Conservation (phyloP, 177 flowering plant genomes). For the Vitis hybrid region DNA sequence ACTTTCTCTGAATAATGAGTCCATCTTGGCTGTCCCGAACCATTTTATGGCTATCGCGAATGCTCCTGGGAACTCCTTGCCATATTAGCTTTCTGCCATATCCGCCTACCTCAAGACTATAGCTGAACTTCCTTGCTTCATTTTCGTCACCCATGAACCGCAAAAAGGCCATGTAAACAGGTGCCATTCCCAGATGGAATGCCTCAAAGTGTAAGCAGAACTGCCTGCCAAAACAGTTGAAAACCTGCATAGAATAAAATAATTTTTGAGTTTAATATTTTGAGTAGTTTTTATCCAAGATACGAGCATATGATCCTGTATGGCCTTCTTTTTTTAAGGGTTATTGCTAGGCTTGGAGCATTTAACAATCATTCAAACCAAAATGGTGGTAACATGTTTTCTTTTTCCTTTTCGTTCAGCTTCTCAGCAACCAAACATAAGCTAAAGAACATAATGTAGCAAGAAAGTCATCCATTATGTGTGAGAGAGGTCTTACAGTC, state of each 20-base stretch:
- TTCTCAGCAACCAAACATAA: too few species aligned
- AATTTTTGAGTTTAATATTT: too few species aligned
- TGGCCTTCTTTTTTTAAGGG: too few species aligned
- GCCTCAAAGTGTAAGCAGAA: constrained; percentile 78
- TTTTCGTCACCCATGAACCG: constrained; percentile 73
- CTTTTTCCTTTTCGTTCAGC: too few species aligned
- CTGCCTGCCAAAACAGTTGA: constrained; percentile 59
- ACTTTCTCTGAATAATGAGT: constrained; percentile 51
- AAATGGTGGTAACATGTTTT: too few species aligned
- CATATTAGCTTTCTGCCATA: constrained; percentile 57
- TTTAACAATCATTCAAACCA: too few species aligned
- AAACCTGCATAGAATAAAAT: constrained; percentile 40
- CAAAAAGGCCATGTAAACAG: constrained; percentile 61
- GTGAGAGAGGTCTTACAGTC: constrained; percentile 34
- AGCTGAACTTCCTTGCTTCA: constrained; percentile 57
- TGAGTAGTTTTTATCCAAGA: too few species aligned
- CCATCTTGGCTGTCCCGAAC: constrained; percentile 76
- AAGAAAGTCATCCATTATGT: background rate
- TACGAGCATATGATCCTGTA: too few species aligned
- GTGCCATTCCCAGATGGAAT: constrained; percentile 52
- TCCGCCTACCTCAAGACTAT: constrained; percentile 65
- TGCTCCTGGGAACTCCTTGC: constrained; percentile 77
- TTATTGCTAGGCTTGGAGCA: too few species aligned
- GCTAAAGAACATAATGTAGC: too few species aligned
- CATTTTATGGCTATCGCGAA: constrained; percentile 55